A percentile compares a stretch with the other conserved stretches of the same genome.
phyloP scores from a whole-genome alignment of 805 yeast species.

The Yarrowia sp. region DNA sequence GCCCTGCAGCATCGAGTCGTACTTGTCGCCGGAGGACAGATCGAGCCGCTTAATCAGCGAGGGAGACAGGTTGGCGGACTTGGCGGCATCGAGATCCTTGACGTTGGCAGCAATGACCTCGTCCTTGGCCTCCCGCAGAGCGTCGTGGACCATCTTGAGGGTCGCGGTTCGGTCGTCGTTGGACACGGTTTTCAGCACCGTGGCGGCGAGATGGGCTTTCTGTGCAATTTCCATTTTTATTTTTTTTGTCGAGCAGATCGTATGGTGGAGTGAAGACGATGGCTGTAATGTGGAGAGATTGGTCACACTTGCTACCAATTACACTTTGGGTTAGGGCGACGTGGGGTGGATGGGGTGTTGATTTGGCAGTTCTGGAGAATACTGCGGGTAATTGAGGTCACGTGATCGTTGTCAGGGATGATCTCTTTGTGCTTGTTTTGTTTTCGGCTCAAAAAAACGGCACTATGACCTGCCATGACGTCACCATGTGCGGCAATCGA shows the following conservation, averaged over 20 bases:
- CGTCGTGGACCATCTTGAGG: slow-evolving; percentile 67
- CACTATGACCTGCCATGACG: slow-evolving; percentile 1
- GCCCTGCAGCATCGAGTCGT: slow-evolving; percentile 92
- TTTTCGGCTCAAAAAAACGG: no score
- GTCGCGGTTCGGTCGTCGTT: slow-evolving; percentile 74
- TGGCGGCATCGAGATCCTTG: slow-evolving; percentile 71
- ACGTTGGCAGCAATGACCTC: slow-evolving; percentile 70
- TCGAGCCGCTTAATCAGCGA: slow-evolving; percentile 84
- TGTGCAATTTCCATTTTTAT: slow-evolving; percentile 55
- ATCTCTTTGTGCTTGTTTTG: no score
- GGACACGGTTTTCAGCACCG: slow-evolving; percentile 71
- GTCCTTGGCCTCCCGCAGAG: slow-evolving; percentile 56
- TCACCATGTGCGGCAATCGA: slow-evolving; percentile 14
- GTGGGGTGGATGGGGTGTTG: background rate
- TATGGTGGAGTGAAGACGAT: background rate
- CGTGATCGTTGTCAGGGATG: no score
- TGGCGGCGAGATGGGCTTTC: slow-evolving; percentile 79
- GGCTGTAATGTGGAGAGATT: slow-evolving; percentile 8
- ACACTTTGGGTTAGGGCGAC: slow-evolving; percentile 22
- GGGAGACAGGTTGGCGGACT: slow-evolving; percentile 55
- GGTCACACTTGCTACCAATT: slow-evolving; percentile 22
- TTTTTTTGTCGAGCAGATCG: background rate
- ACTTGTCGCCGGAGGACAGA: slow-evolving; percentile 76
- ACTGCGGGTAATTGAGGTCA: background rate
- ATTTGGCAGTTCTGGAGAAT: background rate